Percentiles rank a stretch among this genome's conserved stretches.
phyloP scores from a whole-genome alignment of 2,329 filamentous ascomycete species.

The Chaetomium sp. region DNA sequence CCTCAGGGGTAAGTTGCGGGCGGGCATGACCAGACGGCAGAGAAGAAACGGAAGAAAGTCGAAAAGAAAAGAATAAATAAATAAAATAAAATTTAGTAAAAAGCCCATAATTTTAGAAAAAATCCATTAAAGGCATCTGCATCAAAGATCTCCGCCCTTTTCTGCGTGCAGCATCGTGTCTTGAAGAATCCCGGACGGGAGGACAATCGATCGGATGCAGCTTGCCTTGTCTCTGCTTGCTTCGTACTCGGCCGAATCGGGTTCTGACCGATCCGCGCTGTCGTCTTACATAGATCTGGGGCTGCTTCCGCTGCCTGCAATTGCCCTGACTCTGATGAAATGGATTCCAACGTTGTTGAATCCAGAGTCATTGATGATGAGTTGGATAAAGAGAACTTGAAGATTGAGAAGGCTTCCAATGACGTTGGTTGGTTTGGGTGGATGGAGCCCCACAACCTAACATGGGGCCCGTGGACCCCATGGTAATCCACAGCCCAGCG shows the following conservation, averaged over 20 bases:
- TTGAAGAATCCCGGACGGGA: conserved; percentile 1
- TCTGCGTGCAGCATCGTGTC: conserved; percentile 13
- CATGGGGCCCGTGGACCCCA: no score
- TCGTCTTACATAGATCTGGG: conserved; percentile 3
- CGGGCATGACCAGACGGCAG: neutral
- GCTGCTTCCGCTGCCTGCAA: neutral
- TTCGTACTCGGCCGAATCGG: conserved; percentile 21
- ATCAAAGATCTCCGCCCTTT: neutral
- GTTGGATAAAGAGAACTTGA: neutral
- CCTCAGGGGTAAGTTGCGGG: neutral
- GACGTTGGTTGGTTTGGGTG: neutral
- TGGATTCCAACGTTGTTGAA: neutral
- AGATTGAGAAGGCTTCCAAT: neutral
- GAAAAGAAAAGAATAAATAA: neutral
- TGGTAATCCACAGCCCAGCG: no score
- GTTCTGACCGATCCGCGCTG: conserved; percentile 2
- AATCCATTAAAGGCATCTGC: neutral
- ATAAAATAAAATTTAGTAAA: neutral
- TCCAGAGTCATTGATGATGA: neutral
- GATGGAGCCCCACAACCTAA: neutral
- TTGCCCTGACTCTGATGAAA: neutral
- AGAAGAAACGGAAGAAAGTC: neutral
- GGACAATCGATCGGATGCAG: conserved; percentile 21
- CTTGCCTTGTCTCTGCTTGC: conserved; percentile 11
- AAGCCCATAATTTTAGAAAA: neutral